A percentile compares a stretch with the other conserved stretches of the same genome.
phyloP scores from a whole-genome alignment of 768 basidiomycete genomes.

The Pleurotus platypus region DNA sequence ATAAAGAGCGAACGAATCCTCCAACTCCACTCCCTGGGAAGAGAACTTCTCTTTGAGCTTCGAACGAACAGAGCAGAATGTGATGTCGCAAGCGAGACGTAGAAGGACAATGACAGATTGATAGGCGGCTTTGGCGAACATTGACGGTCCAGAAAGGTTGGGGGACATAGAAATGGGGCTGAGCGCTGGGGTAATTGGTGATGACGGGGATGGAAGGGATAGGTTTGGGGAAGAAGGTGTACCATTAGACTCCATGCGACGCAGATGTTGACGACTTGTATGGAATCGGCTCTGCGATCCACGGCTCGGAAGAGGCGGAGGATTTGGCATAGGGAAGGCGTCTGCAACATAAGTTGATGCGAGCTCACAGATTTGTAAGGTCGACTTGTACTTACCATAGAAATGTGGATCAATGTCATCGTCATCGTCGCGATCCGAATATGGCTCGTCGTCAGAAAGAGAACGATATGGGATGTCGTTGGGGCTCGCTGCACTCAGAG shows the following conservation, averaged over 20 bases:
- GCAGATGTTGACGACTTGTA: conserved; percentile 12
- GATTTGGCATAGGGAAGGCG: conserved; percentile 19
- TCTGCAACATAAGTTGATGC: conserved; percentile 21
- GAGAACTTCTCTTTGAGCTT: conserved; percentile 65
- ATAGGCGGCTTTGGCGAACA: conserved; percentile 59
- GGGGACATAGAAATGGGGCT: conserved; percentile 23
- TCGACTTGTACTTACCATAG: conserved; percentile 24
- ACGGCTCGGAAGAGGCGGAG: background rate
- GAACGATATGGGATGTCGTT: conserved; percentile 29
- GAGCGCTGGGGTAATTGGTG: conserved; percentile 14
- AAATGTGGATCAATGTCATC: conserved; percentile 28
- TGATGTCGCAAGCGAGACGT: conserved; percentile 42
- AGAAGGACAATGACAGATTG: conserved; percentile 62
- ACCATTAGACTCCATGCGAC: conserved; percentile 15
- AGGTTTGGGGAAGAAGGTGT: conserved; percentile 26
- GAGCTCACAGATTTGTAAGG: background rate
- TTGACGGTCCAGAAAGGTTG: conserved; percentile 27
- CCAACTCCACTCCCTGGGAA: conserved; percentile 46
- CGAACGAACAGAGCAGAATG: conserved; percentile 51
- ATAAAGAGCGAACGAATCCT: conserved; percentile 52
- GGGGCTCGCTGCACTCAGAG: conserved; percentile 6
- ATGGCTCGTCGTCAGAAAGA: conserved; percentile 39
- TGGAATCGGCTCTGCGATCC: background rate
- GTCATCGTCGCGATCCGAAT: conserved; percentile 30
- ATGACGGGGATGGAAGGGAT: conserved; percentile 30